Percentiles rank a stretch among this genome's conserved stretches.
Conservation (phyloP, 352 stramenopile genomes). For the Phytopythium cucurbitacearum region DNA sequence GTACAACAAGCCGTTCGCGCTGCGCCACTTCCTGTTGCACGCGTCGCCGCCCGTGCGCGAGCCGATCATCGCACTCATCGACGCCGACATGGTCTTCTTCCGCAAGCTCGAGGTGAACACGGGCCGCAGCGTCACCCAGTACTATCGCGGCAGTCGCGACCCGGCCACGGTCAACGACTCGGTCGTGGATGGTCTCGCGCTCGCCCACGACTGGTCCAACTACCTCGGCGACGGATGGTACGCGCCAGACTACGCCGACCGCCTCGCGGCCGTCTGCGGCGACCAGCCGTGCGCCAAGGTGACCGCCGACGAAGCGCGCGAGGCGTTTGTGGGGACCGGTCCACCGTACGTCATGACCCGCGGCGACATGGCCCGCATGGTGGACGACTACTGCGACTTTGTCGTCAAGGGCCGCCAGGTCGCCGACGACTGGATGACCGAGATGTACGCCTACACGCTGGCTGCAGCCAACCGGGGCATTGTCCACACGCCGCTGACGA, state of each 20-base stretch:
- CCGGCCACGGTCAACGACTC: slow-evolving; percentile 28
- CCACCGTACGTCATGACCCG: slow-evolving; percentile 61
- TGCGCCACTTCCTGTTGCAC: slow-evolving; percentile 47
- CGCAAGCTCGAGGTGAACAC: slow-evolving; percentile 40
- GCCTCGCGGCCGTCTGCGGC: slow-evolving; percentile 30
- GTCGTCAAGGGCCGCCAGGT: slow-evolving; percentile 34
- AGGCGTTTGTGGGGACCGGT: slow-evolving; percentile 41
- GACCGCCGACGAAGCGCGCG: slow-evolving; percentile 22
- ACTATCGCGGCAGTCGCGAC: slow-evolving; percentile 18
- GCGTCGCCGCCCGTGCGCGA: slow-evolving; percentile 35
- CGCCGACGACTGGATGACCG: slow-evolving; percentile 39
- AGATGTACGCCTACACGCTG: slow-evolving; percentile 53
- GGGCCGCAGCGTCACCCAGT: slow-evolving; percentile 27
- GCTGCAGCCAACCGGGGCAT: slow-evolving; percentile 48
- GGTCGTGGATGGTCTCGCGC: slow-evolving; percentile 29
- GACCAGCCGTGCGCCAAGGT: slow-evolving; percentile 26
- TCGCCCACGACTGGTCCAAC: slow-evolving; percentile 48
- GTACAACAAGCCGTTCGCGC: slow-evolving; percentile 52
- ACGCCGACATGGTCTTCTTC: slow-evolving; percentile 41
- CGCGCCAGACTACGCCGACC: slow-evolving; percentile 11
- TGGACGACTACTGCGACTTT: slow-evolving; percentile 54
- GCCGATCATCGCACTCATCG: slow-evolving; percentile 31
- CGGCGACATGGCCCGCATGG: slow-evolving; percentile 32
- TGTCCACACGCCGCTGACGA: slow-evolving; percentile 44
- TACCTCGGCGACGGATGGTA: slow-evolving; percentile 42